Conservation (phyloP, 2,329 filamentous ascomycete genomes). For the Zelopaecilomyces penicillatus region DNA sequence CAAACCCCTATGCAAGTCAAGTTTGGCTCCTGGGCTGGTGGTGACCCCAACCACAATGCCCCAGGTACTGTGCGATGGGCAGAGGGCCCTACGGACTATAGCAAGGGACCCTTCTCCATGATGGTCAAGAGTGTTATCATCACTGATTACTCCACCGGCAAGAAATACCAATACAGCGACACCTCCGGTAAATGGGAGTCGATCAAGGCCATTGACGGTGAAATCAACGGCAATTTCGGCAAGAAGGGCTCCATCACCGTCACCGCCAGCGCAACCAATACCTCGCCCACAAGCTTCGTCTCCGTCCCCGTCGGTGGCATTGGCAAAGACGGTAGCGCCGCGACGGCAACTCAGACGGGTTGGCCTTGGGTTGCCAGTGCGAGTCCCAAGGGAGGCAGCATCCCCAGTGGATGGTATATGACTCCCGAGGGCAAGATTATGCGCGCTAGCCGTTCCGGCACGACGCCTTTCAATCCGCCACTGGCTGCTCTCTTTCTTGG, state of each 20-base stretch:
- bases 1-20: conserved; percentile 95
- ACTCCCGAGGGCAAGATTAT: conserved; percentile 71
- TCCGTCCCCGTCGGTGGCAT: conserved; percentile 65
- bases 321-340: conserved; percentile 45
- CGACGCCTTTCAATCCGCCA: conserved; percentile 11
- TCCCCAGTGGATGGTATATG: conserved; percentile 77
- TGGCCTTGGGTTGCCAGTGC: conserved; percentile 60
- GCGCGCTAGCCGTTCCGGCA: conserved; percentile 47
- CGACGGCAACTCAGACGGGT: conserved; percentile 48
- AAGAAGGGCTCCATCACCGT: conserved; percentile 42
- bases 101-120: conserved; percentile 79
- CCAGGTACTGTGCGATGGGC: conserved; percentile 86
- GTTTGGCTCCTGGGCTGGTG: conserved; percentile 86
- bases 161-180: conserved; percentile 73
- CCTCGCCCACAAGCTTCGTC: conserved; percentile 52
- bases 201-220: conserved; percentile 72
- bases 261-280: conserved; percentile 51
- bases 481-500: conserved; percentile 17
- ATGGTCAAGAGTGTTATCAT: conserved; percentile 66
- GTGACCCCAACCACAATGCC: conserved; percentile 65
- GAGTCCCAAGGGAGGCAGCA: conserved; percentile 43
- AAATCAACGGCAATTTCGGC: conserved; percentile 60
- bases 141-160: conserved; percentile 89
- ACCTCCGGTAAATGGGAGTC: conserved; percentile 70
- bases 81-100: conserved; percentile 76